Conservation (phyloP, 495 filamentous ascomycete species). For the Letharia lupina region DNA sequence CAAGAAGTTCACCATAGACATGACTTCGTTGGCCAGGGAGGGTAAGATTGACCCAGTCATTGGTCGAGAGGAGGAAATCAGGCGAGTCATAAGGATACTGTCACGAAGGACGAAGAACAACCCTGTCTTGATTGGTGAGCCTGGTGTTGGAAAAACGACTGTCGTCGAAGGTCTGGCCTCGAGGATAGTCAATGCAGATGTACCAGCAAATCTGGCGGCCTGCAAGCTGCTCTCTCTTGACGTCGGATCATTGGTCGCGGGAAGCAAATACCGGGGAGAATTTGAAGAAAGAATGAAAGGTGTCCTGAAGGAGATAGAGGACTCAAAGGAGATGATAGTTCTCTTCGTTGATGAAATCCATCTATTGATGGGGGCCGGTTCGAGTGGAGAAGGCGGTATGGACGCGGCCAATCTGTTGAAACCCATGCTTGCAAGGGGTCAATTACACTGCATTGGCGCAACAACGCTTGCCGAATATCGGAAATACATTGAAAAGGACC, state of each 20-base stretch:
- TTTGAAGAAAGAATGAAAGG: constrained; percentile 99
- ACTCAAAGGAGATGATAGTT: constrained; percentile 94
- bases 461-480: constrained; percentile 92
- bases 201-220: constrained; percentile 88
- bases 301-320: constrained; percentile 90
- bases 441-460: constrained; percentile 95
- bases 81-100: constrained; percentile 86
- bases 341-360: constrained; percentile 98
- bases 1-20: constrained; percentile 95
- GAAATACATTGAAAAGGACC: constrained; percentile 98
- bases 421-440: constrained; percentile 91
- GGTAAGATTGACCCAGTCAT: constrained; percentile 98
- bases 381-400: constrained; percentile 93
- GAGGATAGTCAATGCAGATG: constrained; percentile 90
- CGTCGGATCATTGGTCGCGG: constrained; percentile 88
- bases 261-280: constrained; percentile 95
- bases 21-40: constrained; percentile 88
- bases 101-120: constrained; percentile 97
- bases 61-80: constrained; percentile 92
- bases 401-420: constrained; percentile 96
- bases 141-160: constrained; percentile 97
- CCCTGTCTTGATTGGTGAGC: constrained; percentile 89
- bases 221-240: constrained; percentile 92
- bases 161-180: constrained; percentile 95
- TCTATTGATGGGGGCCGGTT: constrained; percentile 92